Percentiles rank a stretch among this genome's conserved stretches.
These are phyloP conservation scores for Alternaria brassicicola DNA, from an alignment of 2,329 filamentous ascomycete species.

Conservation along the genomic window DNA sequence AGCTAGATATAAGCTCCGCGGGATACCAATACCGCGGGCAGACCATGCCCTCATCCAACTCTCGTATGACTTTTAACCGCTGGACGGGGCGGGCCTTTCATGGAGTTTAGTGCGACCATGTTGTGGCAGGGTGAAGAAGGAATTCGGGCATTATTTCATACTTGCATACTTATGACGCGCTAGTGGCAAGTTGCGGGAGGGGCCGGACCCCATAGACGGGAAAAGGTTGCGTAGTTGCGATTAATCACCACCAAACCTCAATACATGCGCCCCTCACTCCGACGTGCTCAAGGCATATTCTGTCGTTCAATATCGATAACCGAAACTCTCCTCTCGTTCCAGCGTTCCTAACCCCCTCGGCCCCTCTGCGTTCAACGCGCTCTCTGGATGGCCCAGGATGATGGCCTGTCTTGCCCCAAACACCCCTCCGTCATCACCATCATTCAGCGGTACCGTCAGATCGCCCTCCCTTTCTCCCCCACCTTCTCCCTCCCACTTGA, in stretches of 20 bases:
- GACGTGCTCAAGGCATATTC: background rate
- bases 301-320: conserved; percentile 4
- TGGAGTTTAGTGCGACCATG: background rate
- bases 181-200: background rate
- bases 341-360: conserved; percentile 20
- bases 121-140: background rate
- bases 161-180: background rate
- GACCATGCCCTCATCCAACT: background rate
- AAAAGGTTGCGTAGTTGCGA: background rate
- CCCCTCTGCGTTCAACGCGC: conserved; percentile 18
- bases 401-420: conserved; percentile 34
- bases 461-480: conserved; percentile 24
- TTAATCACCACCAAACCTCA: background rate
- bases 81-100: background rate
- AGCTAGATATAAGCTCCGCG: background rate
- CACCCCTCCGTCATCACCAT: conserved; percentile 12
- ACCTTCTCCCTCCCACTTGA: conserved; percentile 32
- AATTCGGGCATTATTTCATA: background rate
- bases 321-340: conserved; percentile 9
- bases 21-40: background rate
- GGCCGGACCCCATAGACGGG: background rate
- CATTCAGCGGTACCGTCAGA: conserved; percentile 29
- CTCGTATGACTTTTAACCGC: background rate
- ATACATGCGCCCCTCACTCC: background rate
- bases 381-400: conserved; percentile 29